phyloP scores from a whole-genome alignment of 2,329 filamentous ascomycete species.

The Tolypocladium paradoxum region DNA sequence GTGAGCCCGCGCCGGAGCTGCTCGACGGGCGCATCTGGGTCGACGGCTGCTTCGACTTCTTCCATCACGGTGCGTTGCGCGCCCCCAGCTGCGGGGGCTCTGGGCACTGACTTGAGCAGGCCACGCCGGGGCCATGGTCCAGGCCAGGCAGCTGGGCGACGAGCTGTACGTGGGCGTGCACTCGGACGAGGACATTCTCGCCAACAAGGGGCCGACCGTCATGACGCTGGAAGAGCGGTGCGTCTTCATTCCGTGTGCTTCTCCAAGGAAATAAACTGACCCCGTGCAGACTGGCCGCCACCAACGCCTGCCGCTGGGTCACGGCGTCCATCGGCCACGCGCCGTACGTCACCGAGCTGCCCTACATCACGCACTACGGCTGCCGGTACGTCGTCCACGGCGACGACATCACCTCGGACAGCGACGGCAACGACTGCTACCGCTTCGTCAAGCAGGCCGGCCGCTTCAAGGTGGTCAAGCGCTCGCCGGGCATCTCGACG shows the following conservation, averaged over 20 bases:
- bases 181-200: slow-evolving; percentile 87
- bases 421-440: slow-evolving; percentile 90
- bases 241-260: slow-evolving; percentile 6
- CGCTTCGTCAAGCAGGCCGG: slow-evolving; percentile 91
- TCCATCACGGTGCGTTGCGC: slow-evolving; percentile 66
- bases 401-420: slow-evolving; percentile 94
- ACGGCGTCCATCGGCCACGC: slow-evolving; percentile 74
- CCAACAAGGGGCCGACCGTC: slow-evolving; percentile 95
- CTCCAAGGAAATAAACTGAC: slow-evolving; percentile 1
- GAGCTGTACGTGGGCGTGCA: slow-evolving; percentile 90
- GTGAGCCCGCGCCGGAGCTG: slow-evolving; percentile 42
- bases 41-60: slow-evolving; percentile 98
- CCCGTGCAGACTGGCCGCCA: slow-evolving; percentile 60
- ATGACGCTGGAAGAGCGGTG: slow-evolving; percentile 88
- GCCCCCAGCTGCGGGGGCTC: background rate
- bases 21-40: slow-evolving; percentile 81
- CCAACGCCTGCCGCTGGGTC: slow-evolving; percentile 92
- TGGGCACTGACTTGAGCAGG: slow-evolving; percentile 36
- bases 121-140: slow-evolving; percentile 92
- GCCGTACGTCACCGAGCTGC: slow-evolving; percentile 87
- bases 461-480: slow-evolving; percentile 92
- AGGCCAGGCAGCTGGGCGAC: slow-evolving; percentile 81
- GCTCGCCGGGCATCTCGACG: slow-evolving; percentile 91
- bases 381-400: slow-evolving; percentile 95
- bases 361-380: slow-evolving; percentile 91